A percentile compares a stretch with the other conserved stretches of the same genome.
These are phyloP conservation scores for Pseudogymnoascus sp. DNA, from an alignment of 2,329 filamentous ascomycete genomes.

Conservation along the genomic window DNA sequence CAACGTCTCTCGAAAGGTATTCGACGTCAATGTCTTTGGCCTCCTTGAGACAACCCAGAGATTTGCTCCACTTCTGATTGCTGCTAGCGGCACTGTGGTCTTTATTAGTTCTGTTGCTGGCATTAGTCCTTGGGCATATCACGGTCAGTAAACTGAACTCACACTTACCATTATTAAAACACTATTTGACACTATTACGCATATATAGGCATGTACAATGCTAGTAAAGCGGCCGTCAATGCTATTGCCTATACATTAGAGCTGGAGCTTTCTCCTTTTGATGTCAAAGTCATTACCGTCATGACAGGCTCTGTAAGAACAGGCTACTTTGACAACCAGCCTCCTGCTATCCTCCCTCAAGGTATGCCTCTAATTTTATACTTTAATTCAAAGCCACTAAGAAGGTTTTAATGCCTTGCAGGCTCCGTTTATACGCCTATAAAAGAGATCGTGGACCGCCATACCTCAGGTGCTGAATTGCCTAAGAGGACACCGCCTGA, in stretches of 20 bases:
- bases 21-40: constrained; percentile 29
- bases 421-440: constrained; percentile 19
- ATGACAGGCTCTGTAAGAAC: constrained; percentile 19
- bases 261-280: constrained; percentile 19
- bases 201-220: constrained; percentile 19
- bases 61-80: constrained; percentile 30
- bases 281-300: constrained; percentile 19
- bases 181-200: constrained; percentile 4
- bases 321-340: constrained; percentile 20
- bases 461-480: constrained; percentile 6
- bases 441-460: constrained; percentile 16
- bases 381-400: not conserved
- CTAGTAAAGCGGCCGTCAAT: constrained; percentile 19
- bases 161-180: constrained; percentile 13
- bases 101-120: constrained; percentile 32
- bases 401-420: not conserved
- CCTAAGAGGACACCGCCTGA: constrained; percentile 11
- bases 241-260: constrained; percentile 17
- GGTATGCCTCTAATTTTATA: not conserved
- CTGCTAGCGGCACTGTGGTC: constrained; percentile 36
- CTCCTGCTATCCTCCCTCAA: constrained; percentile 13
- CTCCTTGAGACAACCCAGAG: constrained; percentile 27
- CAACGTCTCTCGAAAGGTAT: constrained; percentile 23
- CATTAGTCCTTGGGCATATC: constrained; percentile 32
- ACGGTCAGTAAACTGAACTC: constrained; percentile 34